phyloP scores from a whole-genome alignment of 2,329 filamentous ascomycete genomes.

The Talaromyces verruculosus region DNA sequence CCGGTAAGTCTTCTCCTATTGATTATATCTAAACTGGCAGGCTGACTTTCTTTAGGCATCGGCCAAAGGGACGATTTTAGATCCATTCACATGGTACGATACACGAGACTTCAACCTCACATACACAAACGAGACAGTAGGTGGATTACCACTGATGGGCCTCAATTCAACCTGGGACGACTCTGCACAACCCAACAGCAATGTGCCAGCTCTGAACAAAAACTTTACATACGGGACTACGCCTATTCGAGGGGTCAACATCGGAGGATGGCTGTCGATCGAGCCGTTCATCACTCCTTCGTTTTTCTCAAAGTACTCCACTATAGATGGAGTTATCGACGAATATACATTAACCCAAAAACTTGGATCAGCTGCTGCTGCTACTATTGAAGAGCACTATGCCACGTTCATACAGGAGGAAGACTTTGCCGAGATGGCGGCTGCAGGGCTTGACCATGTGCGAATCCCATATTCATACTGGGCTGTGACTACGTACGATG shows the following conservation, averaged over 20 bases:
- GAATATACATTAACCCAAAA: conserved; percentile 77
- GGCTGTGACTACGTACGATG: conserved; percentile 81
- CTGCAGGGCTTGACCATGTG: conserved; percentile 92
- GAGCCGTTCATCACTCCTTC: conserved; percentile 97
- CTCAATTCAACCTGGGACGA: conserved; percentile 85
- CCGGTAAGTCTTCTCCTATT: conserved; percentile 47
- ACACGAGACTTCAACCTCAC: conserved; percentile 91
- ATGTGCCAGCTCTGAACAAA: conserved; percentile 75
- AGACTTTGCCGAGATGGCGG: conserved; percentile 79
- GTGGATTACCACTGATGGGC: conserved; percentile 87
- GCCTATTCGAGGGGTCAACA: conserved; percentile 84
- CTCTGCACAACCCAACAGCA: conserved; percentile 70
- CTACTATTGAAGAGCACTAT: conserved; percentile 86
- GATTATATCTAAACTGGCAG: not conserved
- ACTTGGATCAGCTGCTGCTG: conserved; percentile 65
- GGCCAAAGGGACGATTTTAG: conserved; percentile 73
- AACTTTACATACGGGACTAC: conserved; percentile 74
- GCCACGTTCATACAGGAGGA: conserved; percentile 81
- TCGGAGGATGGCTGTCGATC: conserved; percentile 90
- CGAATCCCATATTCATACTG: conserved; percentile 95
- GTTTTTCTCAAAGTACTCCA: conserved; percentile 69
- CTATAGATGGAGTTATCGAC: conserved; percentile 69
- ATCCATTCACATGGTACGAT: conserved; percentile 89
- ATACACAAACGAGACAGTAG: conserved; percentile 81
- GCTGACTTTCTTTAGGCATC: conserved; percentile 39